Conservation (phyloP, 1,139 yeast species). For the Chernovozyma aurita region DNA sequence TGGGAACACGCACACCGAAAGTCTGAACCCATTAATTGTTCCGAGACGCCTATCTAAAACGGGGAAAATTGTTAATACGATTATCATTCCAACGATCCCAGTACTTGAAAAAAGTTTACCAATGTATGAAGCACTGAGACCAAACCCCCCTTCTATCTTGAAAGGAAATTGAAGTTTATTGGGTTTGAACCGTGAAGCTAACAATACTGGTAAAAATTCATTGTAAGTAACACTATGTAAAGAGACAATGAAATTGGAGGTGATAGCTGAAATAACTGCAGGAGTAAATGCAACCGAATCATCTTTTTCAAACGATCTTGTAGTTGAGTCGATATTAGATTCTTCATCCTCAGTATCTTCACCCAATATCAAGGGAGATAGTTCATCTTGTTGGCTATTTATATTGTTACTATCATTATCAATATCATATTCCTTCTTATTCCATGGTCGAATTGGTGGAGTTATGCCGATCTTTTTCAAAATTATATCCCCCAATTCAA, state of each 20-base stretch:
- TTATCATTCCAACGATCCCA: constrained; percentile 22
- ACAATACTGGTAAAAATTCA: constrained; percentile 57
- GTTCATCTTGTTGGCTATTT: constrained; percentile 4
- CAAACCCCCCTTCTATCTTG: constrained; percentile 46
- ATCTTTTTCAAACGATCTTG: constrained; percentile 1
- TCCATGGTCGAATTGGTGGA: constrained; percentile 33
- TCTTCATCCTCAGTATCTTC: constrained; percentile 8
- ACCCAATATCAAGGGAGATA: constrained; percentile 5
- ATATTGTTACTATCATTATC: constrained; percentile 1
- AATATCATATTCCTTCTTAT: neutral
- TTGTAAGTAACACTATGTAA: constrained; percentile 51
- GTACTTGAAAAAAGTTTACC: constrained; percentile 22
- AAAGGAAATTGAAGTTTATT: constrained; percentile 42
- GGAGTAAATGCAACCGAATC: constrained; percentile 21
- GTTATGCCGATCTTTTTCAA: constrained; percentile 28
- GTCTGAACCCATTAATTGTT: constrained; percentile 19
- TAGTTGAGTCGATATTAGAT: constrained; percentile 4
- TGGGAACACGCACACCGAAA: constrained; percentile 19
- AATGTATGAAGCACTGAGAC: constrained; percentile 22
- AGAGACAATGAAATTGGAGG: constrained; percentile 39
- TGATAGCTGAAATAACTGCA: constrained; percentile 36
- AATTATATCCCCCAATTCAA: constrained; percentile 49
- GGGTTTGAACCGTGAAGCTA: constrained; percentile 43
- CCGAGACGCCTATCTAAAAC: constrained; percentile 19
- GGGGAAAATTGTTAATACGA: constrained; percentile 21